phyloP scores from a whole-genome alignment of 805 yeast genomes.

The Cyberlindnera japonica region DNA sequence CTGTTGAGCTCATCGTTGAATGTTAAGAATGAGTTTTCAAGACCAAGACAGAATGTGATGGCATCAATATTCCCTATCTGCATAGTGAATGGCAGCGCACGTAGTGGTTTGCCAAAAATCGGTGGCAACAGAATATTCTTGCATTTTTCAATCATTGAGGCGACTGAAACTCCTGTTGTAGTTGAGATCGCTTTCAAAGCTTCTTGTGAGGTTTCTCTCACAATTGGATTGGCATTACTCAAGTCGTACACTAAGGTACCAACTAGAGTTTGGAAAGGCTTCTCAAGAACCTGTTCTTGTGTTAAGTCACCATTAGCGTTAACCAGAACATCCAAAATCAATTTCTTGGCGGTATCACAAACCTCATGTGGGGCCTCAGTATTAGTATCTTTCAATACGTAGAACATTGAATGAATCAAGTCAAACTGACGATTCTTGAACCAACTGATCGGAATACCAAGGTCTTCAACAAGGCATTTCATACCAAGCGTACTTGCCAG shows the following conservation, averaged over 20 bases:
- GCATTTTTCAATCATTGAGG: constrained; percentile 77
- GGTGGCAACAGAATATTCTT: constrained; percentile 83
- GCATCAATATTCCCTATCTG: constrained; percentile 98
- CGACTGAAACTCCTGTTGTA: constrained; percentile 63
- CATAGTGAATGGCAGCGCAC: constrained; percentile 98
- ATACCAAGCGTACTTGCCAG: constrained; percentile 88
- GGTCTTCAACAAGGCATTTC: constrained; percentile 63
- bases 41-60: constrained; percentile 80
- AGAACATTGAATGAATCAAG: constrained; percentile 78
- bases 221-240: constrained; percentile 81
- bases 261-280: constrained; percentile 74
- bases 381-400: constrained; percentile 86
- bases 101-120: constrained; percentile 91
- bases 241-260: constrained; percentile 91
- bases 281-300: constrained; percentile 57
- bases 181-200: constrained; percentile 66
- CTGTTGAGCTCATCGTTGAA: constrained; percentile 89
- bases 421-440: constrained; percentile 78
- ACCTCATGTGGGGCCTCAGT: constrained; percentile 82
- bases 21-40: constrained; percentile 76
- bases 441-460: constrained; percentile 67
- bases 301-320: constrained; percentile 63
- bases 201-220: constrained; percentile 76
- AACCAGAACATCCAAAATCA: constrained; percentile 59
- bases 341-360: constrained; percentile 61